Evolutionary conservation across 106 monocot species (phyloP), one percentile per base, ranked within the genome.

Genomic region (Acanthochlamys bracteata): DNA sequence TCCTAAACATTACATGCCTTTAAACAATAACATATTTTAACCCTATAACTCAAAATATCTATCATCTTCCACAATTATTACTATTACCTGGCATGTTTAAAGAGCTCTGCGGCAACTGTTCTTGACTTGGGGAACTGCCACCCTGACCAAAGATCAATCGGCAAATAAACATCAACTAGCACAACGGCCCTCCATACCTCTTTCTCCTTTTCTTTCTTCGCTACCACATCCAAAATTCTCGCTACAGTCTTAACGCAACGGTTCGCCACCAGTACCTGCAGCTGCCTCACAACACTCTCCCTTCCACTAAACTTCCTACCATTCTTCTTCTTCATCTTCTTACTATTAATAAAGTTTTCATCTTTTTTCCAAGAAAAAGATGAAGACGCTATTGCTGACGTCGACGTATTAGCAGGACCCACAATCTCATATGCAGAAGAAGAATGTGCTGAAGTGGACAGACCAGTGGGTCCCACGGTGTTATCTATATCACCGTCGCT

Each of bases 141-240:
- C 12, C 91, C 91, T 11, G 79, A 75, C 96, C 96, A 91, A 10
- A 52, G 78, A 24, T 54, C 82, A 17, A 78, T 63, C 10, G 96
- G 91, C 74, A 96, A 68, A 57, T 81, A 91, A n/a, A 96, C 71
- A 47, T 91, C 96, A 7, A 90, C 77, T 73, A 96, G 47, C 51
- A 96, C 69, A 10, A 88, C 82, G 8, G 66, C 85, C 65, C 88
- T 73, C 55, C 40, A 71, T 7, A 59, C 69, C 41, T n/a, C 19
- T 11, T 14, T 4, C n/a, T 21, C 16, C 11, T 60, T 70, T 7
- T 61, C 74, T 20, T 53, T 82, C 24, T 68, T 49, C 19, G 16
- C 53, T 15, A 73, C 73, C 60, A 78, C 78, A 53, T 67, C 67
- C 21, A 88, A 24, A 11, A 96, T 73, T 67, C 78, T 80, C 15